Evolutionary conservation across 257 asterid genomes (phyloP).

Genomic region (Solanum megistacrolobum): DNA sequence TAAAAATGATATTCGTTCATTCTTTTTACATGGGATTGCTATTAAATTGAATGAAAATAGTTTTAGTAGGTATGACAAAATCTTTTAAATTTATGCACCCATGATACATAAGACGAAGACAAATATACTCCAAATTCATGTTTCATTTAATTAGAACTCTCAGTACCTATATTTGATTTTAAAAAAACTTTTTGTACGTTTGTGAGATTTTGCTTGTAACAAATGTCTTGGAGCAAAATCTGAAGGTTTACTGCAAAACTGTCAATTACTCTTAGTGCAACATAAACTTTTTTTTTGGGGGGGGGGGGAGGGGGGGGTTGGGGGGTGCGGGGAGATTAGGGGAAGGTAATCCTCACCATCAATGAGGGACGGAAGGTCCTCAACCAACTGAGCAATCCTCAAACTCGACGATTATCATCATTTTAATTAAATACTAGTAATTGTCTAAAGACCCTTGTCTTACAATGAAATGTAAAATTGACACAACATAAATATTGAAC

Average conservation of each 20-base stretch:
- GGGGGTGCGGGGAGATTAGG: not conserved
- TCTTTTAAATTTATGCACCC: not conserved
- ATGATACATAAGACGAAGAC: not conserved
- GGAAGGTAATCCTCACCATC: no score
- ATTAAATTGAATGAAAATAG: not conserved
- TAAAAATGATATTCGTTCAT: not conserved
- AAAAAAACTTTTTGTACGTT: not conserved
- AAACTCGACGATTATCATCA: not conserved
- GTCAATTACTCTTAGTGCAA: not conserved
- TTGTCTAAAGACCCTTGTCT: not conserved
- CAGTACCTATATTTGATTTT: not conserved
- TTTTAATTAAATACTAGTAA: not conserved
- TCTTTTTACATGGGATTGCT: not conserved
- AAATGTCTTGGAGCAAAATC: not conserved
- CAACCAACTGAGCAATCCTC: not conserved
- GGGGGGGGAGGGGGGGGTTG: no score
- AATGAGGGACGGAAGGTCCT: not conserved
- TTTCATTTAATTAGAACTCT: not conserved
- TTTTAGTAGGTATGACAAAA: not conserved
- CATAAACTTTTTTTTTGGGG: not conserved
- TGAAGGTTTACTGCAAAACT: not conserved
- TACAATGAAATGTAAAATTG: not conserved
- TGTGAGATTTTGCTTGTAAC: not conserved
- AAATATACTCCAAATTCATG: not conserved
- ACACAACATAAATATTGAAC: not conserved